Percentiles rank a stretch among this genome's conserved stretches.
Evolutionary conservation across 768 basidiomycete genomes (phyloP).

Genomic region (Pleurotus tuoliensis): DNA sequence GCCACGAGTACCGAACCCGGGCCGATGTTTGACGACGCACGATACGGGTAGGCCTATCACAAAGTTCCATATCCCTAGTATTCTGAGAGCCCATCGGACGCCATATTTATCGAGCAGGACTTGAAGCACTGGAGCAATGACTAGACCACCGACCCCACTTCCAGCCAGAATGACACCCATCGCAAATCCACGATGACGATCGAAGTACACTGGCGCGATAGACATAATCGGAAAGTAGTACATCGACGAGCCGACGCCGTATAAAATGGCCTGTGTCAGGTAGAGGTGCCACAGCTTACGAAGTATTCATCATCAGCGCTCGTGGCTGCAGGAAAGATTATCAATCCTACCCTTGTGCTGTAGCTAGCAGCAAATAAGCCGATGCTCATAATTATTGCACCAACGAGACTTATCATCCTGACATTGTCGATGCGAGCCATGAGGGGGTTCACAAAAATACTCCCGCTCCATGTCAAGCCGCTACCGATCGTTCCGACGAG

Average conservation of each 20-base stretch:
- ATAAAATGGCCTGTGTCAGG: constrained; percentile 36
- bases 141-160: constrained; percentile 38
- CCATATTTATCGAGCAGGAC: constrained; percentile 30
- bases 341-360: constrained; percentile 24
- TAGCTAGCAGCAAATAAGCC: constrained; percentile 38
- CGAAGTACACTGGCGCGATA: constrained; percentile 38
- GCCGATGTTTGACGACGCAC: constrained; percentile 25
- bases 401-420: constrained; percentile 30
- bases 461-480: constrained; percentile 43
- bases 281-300: constrained; percentile 40
- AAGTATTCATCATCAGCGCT: not conserved
- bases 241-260: constrained; percentile 39
- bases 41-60: constrained; percentile 32
- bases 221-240: constrained; percentile 42
- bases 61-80: constrained; percentile 39
- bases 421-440: constrained; percentile 29
- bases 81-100: constrained; percentile 30
- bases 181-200: constrained; percentile 40
- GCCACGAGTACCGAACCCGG: constrained; percentile 18
- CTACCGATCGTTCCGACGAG: constrained; percentile 40
- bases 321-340: too few species aligned
- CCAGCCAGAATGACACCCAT: constrained; percentile 40
- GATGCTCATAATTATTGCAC: constrained; percentile 36
- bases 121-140: constrained; percentile 36
- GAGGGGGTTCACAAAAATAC: constrained; percentile 38